Evolutionary conservation across 768 basidiomycete genomes (phyloP), one percentile per base, ranked within the genome.

Genomic region (Mycena floridula): DNA sequence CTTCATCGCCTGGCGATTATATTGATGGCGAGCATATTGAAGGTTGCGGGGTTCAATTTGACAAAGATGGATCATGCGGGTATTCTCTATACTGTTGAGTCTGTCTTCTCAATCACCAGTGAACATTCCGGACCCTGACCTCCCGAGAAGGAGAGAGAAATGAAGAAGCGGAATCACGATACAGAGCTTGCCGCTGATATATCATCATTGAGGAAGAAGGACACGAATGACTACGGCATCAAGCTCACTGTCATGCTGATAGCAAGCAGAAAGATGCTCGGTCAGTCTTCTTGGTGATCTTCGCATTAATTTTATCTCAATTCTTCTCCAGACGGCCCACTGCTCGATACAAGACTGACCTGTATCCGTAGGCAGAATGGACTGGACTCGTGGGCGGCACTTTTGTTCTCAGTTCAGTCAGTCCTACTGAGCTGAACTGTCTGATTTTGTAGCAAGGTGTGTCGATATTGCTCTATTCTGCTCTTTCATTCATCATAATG

Each of bases 201-300:
- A 43, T 79, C 85, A 2, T n/a, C n/a, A n/a, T 70, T 76, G 25
- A 68, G 92, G 50, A 92, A 95, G 68, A 86, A 83, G 59, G 68
- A 67, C 28, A 82, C 85, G 12, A 81, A 74, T 48, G 95, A 98
- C 53, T 74, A 92, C 47, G 85, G 85, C 4, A 87, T 97, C 53
- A 98, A 98, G 65, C 73, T 99, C 32, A 96, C 95, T 0, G 90
- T 94, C 9, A 93, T 97, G 3, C 72, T 98, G 21, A 75, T 97
- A 64, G 90, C 93, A n/a, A 90, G 81, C 50, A 73, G 93, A 46
- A 77, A 74, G 41, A 79, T 95, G 75, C 70, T 99, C 49, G 91
- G 92, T 93, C 50, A 44, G 79, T 67, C 21, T 24, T 42, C 24
- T 36, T 32, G 20, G 2, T 18, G n/a, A n/a, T 27, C 6, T 7